A percentile compares a stretch with the other conserved stretches of the same genome.
Conservation (phyloP, 2,329 filamentous ascomycete genomes). For the Xylariaceae sp. region DNA sequence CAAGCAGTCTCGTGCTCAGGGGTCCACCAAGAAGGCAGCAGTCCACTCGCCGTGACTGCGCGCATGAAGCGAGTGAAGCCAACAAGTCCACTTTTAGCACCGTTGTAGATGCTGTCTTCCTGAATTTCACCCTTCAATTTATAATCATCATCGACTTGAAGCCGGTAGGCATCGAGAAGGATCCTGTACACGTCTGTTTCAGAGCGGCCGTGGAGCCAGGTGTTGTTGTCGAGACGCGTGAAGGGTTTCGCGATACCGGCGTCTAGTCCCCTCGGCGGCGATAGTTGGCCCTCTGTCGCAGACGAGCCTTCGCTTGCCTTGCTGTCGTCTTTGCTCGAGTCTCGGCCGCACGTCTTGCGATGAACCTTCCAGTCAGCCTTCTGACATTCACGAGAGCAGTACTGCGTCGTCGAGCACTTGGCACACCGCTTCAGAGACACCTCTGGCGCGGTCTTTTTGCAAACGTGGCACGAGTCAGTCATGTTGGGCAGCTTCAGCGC, state of each 20-base stretch:
- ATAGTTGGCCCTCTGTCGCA: neutral
- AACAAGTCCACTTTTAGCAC: slow-evolving; percentile 1
- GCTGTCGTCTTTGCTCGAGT: neutral
- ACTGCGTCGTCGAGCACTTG: slow-evolving; percentile 17
- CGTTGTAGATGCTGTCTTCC: slow-evolving; percentile 10
- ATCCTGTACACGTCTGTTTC: slow-evolving; percentile 13
- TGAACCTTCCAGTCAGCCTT: slow-evolving; percentile 22
- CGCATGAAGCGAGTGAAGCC: slow-evolving; percentile 15
- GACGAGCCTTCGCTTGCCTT: too few relatives aligned
- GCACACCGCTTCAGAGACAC: slow-evolving; percentile 17
- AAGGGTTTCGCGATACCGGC: slow-evolving; percentile 14
- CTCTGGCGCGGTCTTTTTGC: slow-evolving; percentile 16
- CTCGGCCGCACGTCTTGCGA: slow-evolving; percentile 18
- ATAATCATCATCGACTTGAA: slow-evolving; percentile 16
- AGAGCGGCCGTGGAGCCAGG: slow-evolving; percentile 17
- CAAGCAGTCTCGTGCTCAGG: slow-evolving; percentile 9
- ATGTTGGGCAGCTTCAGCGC: slow-evolving; percentile 2
- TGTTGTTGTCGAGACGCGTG: slow-evolving; percentile 15
- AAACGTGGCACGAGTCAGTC: slow-evolving; percentile 15
- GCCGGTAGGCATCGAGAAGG: slow-evolving; percentile 17
- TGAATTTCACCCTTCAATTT: neutral
- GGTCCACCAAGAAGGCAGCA: slow-evolving; percentile 18
- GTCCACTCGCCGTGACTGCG: slow-evolving; percentile 1
- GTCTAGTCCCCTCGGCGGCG: slow-evolving; percentile 14
- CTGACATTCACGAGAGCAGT: slow-evolving; percentile 22